phyloP scores from a whole-genome alignment of 2,329 filamentous ascomycete species.

The Hysterium pulicare region DNA sequence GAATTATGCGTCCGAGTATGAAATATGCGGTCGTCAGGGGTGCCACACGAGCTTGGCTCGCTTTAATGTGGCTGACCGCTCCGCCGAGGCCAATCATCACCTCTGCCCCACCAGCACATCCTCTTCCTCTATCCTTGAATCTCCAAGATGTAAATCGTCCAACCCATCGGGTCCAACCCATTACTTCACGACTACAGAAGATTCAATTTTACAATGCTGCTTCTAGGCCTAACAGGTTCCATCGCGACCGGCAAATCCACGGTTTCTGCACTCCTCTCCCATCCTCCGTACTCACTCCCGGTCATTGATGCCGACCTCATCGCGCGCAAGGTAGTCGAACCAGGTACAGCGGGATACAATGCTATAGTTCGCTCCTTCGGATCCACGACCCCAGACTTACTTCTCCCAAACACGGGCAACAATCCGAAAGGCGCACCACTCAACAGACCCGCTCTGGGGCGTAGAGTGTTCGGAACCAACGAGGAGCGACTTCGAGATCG shows the following conservation, averaged over 20 bases:
- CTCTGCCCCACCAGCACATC: background rate
- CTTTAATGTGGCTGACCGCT: too few species aligned
- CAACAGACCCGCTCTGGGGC: constrained; percentile 80
- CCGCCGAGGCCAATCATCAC: background rate
- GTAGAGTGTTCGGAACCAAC: constrained; percentile 78
- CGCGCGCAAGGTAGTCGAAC: constrained; percentile 90
- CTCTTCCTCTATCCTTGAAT: background rate
- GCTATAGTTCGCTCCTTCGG: constrained; percentile 80
- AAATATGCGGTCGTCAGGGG: too few species aligned
- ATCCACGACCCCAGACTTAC: constrained; percentile 78
- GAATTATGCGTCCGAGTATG: too few species aligned
- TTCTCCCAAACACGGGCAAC: constrained; percentile 57
- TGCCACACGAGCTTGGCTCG: too few species aligned
- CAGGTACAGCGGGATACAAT: constrained; percentile 78
- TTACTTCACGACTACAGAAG: background rate
- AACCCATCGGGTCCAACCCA: background rate
- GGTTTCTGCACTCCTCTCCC: constrained; percentile 77
- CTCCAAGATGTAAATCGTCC: background rate
- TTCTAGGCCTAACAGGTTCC: constrained; percentile 93
- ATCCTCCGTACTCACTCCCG: constrained; percentile 78
- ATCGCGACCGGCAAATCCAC: constrained; percentile 99
- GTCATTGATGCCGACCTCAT: constrained; percentile 92
- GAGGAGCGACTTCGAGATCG: constrained; percentile 69
- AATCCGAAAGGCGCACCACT: constrained; percentile 66
- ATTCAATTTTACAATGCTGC: constrained; percentile 61